Conservation (phyloP, 148 eudicot genomes). For the Camellia japonica region DNA sequence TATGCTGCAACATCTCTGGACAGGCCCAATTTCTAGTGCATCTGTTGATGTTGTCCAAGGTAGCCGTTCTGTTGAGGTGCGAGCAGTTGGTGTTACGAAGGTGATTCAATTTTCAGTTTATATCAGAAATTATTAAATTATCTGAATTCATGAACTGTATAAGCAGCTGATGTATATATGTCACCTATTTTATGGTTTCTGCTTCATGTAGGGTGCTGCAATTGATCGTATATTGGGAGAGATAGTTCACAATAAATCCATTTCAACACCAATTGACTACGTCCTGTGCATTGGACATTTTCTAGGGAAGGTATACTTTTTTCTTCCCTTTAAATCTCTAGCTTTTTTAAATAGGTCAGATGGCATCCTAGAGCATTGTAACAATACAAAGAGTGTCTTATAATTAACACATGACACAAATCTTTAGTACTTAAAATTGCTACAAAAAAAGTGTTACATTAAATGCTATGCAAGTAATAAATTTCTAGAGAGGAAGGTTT, state of each 20-base stretch:
- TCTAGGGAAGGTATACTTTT: slow-evolving; percentile 64
- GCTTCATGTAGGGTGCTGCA: slow-evolving; percentile 72
- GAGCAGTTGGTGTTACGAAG: slow-evolving; percentile 96
- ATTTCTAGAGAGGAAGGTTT: too few species aligned
- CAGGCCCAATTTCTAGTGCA: slow-evolving; percentile 98
- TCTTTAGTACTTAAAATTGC: too few species aligned
- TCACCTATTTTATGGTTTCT: not conserved
- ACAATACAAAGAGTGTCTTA: too few species aligned
- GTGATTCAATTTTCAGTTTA: slow-evolving; percentile 25
- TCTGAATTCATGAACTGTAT: not conserved
- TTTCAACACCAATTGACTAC: slow-evolving; percentile 80
- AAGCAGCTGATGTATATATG: not conserved
- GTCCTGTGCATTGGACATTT: slow-evolving; percentile 91
- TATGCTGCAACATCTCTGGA: slow-evolving; percentile 99
- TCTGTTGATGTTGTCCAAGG: slow-evolving; percentile 98
- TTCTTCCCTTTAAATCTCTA: not conserved
- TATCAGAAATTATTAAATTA: not conserved
- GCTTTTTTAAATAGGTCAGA: too few species aligned
- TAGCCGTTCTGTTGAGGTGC: slow-evolving; percentile 85
- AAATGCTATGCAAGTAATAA: too few species aligned
- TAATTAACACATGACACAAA: too few species aligned
- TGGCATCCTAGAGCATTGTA: too few species aligned
- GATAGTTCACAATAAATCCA: slow-evolving; percentile 86
- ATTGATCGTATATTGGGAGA: slow-evolving; percentile 90
- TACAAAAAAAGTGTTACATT: too few species aligned